phyloP scores from a whole-genome alignment of 1,284 basidiomycete genomes.

The Ustilago vetiveriae region DNA sequence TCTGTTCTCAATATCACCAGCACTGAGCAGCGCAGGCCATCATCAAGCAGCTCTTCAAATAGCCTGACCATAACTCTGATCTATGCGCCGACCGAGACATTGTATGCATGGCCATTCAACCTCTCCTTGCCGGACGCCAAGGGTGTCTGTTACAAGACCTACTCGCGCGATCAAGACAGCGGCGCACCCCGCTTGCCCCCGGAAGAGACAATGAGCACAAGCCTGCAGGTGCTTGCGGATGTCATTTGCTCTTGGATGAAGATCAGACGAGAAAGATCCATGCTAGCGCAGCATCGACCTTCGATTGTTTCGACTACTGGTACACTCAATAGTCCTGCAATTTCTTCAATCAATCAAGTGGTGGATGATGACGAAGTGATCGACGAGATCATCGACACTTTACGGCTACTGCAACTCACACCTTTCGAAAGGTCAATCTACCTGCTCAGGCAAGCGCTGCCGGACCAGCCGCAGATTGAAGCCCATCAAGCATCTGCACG shows the following conservation, averaged over 20 bases:
- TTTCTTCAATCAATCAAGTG: constrained; percentile 17
- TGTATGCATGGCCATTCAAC: constrained; percentile 43
- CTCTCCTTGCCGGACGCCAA: constrained; percentile 24
- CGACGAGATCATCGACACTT: constrained; percentile 21
- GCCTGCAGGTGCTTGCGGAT: constrained; percentile 29
- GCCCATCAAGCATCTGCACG: neutral
- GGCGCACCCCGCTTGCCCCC: constrained; percentile 17
- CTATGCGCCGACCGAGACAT: constrained; percentile 27
- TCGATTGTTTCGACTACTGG: neutral
- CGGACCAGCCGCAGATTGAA: constrained; percentile 1
- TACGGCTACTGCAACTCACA: constrained; percentile 16
- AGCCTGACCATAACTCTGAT: constrained; percentile 30
- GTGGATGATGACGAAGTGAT: constrained; percentile 38
- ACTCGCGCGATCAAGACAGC: constrained; percentile 1
- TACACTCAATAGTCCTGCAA: constrained; percentile 1
- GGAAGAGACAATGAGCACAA: constrained; percentile 35
- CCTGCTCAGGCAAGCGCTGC: constrained; percentile 22
- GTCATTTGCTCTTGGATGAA: constrained; percentile 40
- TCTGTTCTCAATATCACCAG: constrained; percentile 19
- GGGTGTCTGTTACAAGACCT: constrained; percentile 37
- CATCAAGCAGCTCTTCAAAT: neutral
- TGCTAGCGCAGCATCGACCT: neutral
- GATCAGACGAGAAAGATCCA: constrained; percentile 19
- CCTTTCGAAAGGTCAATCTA: constrained; percentile 33
- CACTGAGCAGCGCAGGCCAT: constrained; percentile 5